A percentile compares a stretch with the other conserved stretches of the same genome.
Evolutionary conservation across 768 basidiomycete genomes (phyloP).

Genomic region (Phaffia tasmanica): DNA sequence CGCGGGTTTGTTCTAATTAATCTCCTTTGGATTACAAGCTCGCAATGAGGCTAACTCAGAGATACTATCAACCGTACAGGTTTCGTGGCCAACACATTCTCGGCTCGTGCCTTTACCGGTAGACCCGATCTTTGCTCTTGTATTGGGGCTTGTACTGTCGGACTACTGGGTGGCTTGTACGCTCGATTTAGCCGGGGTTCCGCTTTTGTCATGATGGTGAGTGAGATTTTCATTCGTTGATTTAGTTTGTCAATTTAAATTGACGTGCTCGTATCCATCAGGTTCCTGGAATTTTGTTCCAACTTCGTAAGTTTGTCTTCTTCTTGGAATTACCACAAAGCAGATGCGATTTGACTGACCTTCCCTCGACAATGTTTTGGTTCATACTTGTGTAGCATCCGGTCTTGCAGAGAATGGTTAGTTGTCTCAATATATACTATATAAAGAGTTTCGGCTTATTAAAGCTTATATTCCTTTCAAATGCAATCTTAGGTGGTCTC

Average conservation of each 20-base stretch:
- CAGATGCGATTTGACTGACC: neutral
- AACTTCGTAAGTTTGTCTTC: neutral
- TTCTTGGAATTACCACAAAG: neutral
- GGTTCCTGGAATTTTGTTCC: too few relatives aligned
- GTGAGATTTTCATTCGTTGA: neutral
- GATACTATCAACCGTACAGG: neutral
- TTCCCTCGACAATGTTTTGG: neutral
- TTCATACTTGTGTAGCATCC: too few relatives aligned
- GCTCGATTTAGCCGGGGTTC: conserved; percentile 56
- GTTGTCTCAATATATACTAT: too few relatives aligned
- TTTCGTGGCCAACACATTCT: conserved; percentile 52
- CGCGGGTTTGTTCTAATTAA: conserved; percentile 36
- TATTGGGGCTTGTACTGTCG: conserved; percentile 61
- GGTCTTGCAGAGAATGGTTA: too few relatives aligned
- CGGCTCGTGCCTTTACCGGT: conserved; percentile 50
- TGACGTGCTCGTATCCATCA: too few relatives aligned
- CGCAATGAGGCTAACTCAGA: too few relatives aligned
- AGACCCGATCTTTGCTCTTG: conserved; percentile 61
- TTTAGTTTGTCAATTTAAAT: too few relatives aligned
- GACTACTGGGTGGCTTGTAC: conserved; percentile 65
- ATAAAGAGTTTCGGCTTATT: too few relatives aligned
- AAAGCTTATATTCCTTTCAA: conserved; percentile 16
- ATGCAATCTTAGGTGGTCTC: conserved; percentile 70
- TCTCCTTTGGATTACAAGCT: too few relatives aligned
- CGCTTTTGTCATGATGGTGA: conserved; percentile 70